A percentile compares a stretch with the other conserved stretches of the same genome.
These are phyloP conservation scores for Chalciporus pseudorubinellus DNA, from an alignment of 768 basidiomycete species.

Conservation along the genomic window DNA sequence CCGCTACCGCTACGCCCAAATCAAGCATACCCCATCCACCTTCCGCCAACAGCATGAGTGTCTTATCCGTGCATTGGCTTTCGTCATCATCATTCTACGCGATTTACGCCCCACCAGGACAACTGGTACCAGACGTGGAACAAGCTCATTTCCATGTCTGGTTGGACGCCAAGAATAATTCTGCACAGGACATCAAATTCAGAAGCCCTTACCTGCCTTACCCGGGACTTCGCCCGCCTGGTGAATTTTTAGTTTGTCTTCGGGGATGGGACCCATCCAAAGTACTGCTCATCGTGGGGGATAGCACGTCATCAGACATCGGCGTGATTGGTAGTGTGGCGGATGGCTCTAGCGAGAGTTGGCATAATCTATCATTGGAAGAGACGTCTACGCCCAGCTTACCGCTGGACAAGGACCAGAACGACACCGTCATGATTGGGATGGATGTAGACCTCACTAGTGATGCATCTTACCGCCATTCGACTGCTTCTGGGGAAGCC, in stretches of 20 bases:
- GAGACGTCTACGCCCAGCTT: slow-evolving; percentile 54
- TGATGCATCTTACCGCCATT: slow-evolving; percentile 35
- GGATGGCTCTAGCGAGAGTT: slow-evolving; percentile 33
- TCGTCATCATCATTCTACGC: slow-evolving; percentile 66
- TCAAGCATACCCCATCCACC: slow-evolving; percentile 57
- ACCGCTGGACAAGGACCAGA: slow-evolving; percentile 64
- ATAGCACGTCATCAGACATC: slow-evolving; percentile 50
- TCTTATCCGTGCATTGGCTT: slow-evolving; percentile 63
- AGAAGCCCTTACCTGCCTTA: slow-evolving; percentile 42
- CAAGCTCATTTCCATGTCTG: slow-evolving; percentile 42
- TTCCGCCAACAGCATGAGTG: slow-evolving; percentile 43
- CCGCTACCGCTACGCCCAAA: slow-evolving; percentile 51
- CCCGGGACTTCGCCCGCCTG: slow-evolving; percentile 45
- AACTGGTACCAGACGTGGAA: slow-evolving; percentile 36
- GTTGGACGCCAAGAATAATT: slow-evolving; percentile 42
- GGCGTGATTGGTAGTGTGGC: slow-evolving; percentile 40
- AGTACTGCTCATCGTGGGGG: slow-evolving; percentile 44
- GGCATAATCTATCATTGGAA: slow-evolving; percentile 47
- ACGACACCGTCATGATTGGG: slow-evolving; percentile 67
- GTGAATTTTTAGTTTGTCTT: slow-evolving; percentile 39
- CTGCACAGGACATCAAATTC: slow-evolving; percentile 38
- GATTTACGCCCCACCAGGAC: slow-evolving; percentile 51
- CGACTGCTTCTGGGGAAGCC: slow-evolving; percentile 41
- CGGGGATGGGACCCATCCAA: slow-evolving; percentile 46
- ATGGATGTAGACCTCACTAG: slow-evolving; percentile 67